Percentiles rank a stretch among this genome's conserved stretches.
Conservation (phyloP, 495 filamentous ascomycete species). For the Hypoxylon rickii region DNA sequence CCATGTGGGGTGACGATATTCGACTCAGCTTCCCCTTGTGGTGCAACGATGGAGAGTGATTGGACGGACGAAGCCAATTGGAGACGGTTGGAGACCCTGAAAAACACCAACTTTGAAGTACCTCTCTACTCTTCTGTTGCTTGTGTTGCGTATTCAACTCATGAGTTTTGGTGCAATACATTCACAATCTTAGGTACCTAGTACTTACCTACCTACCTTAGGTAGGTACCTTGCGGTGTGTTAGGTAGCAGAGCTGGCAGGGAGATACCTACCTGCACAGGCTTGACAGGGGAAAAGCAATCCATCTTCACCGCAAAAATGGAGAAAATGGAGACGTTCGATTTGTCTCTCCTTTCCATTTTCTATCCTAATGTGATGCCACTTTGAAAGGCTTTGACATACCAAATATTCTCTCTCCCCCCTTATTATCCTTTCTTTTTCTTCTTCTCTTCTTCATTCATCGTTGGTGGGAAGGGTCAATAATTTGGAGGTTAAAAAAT, state of each 20-base stretch:
- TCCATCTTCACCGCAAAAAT: constrained; percentile 37
- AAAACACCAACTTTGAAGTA: constrained; percentile 12
- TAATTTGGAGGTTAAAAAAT: constrained; percentile 18
- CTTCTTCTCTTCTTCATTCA: background rate
- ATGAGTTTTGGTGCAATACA: too few relatives aligned
- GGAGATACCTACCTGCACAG: constrained; percentile 10
- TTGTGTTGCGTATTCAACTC: too few relatives aligned
- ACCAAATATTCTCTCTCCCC: background rate
- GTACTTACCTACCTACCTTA: too few relatives aligned
- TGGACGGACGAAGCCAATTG: constrained; percentile 25
- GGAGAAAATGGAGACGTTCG: constrained; percentile 27
- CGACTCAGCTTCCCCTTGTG: constrained; percentile 9
- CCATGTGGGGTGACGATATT: constrained; percentile 25
- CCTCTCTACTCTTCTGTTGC: constrained; percentile 14
- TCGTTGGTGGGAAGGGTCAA: background rate
- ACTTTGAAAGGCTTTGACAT: constrained; percentile 4
- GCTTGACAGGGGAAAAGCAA: background rate
- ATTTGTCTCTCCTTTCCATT: constrained; percentile 21
- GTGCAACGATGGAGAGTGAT: constrained; percentile 13
- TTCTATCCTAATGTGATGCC: constrained; percentile 4
- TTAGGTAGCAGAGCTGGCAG: too few relatives aligned
- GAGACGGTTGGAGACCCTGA: constrained; percentile 18
- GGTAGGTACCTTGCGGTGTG: too few relatives aligned
- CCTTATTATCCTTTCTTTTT: background rate
- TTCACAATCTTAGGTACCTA: too few relatives aligned